Evolutionary conservation across 441 rosid species (phyloP).

Genomic region (Aleurites moluccanus): DNA sequence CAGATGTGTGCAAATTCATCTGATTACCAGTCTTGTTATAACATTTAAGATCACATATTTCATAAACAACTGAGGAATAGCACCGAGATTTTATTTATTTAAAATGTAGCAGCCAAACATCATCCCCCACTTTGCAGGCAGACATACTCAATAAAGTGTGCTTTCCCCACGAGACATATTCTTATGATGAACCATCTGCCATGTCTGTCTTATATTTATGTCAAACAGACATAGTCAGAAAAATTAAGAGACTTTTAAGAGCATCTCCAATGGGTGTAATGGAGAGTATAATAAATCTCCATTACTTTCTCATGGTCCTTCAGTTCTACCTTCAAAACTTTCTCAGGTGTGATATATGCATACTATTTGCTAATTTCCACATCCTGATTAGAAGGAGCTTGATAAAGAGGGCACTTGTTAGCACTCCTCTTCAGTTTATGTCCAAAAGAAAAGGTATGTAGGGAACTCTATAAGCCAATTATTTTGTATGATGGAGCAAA

Average conservation of each 20-base stretch:
- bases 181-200: not conserved
- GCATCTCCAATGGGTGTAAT: too few species aligned
- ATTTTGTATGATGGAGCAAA: constrained; percentile 18
- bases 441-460: constrained; percentile 9
- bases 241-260: not conserved
- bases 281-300: too few species aligned
- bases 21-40: not conserved
- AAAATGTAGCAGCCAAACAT: not conserved
- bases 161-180: not conserved
- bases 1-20: not conserved
- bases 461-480: constrained; percentile 13
- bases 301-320: not conserved
- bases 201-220: not conserved
- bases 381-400: constrained; percentile 7
- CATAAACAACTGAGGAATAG: not conserved
- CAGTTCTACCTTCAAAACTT: not conserved
- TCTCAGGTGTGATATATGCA: constrained; percentile 9
- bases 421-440: constrained; percentile 9
- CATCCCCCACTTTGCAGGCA: not conserved
- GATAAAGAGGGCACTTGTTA: not conserved
- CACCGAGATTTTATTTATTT: not conserved
- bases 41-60: not conserved
- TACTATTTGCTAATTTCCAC: not conserved
- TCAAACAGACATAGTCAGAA: not conserved
- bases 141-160: not conserved